phyloP scores from a whole-genome alignment of 768 basidiomycete genomes.

The Kwoniella heveanensis region DNA sequence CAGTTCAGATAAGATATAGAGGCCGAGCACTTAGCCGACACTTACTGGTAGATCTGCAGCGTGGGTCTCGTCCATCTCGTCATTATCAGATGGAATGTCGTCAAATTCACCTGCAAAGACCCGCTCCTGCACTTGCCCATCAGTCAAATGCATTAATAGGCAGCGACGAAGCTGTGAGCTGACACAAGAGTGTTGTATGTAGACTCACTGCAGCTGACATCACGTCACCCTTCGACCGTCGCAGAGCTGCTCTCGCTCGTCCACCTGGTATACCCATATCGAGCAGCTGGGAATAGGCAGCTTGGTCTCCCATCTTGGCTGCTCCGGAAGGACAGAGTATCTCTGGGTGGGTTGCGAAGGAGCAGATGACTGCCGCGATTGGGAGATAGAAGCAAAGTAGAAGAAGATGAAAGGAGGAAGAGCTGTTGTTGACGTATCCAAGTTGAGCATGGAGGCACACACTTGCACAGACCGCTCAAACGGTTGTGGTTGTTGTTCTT shows the following conservation, averaged over 20 bases:
- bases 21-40: too few relatives aligned
- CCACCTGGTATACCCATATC: conserved; percentile 72
- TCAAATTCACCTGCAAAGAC: conserved; percentile 70
- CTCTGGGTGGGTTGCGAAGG: too few relatives aligned
- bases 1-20: too few relatives aligned
- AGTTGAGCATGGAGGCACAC: too few relatives aligned
- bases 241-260: conserved; percentile 81
- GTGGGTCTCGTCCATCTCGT: conserved; percentile 44
- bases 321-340: too few relatives aligned
- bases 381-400: too few relatives aligned
- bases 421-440: too few relatives aligned
- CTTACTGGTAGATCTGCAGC: background rate
- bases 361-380: too few relatives aligned
- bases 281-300: conserved; percentile 34
- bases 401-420: background rate
- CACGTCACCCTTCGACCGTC: conserved; percentile 75
- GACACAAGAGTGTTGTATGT: background rate
- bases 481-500: too few relatives aligned
- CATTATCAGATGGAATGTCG: conserved; percentile 61
- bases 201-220: conserved; percentile 78
- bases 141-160: background rate
- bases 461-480: too few relatives aligned
- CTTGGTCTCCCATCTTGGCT: conserved; percentile 32
- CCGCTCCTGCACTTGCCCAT: conserved; percentile 35
- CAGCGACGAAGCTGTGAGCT: background rate